Base-by-base conservation (phyloP, 148 eudicot genomes). In the Camellia japonica region DNA sequence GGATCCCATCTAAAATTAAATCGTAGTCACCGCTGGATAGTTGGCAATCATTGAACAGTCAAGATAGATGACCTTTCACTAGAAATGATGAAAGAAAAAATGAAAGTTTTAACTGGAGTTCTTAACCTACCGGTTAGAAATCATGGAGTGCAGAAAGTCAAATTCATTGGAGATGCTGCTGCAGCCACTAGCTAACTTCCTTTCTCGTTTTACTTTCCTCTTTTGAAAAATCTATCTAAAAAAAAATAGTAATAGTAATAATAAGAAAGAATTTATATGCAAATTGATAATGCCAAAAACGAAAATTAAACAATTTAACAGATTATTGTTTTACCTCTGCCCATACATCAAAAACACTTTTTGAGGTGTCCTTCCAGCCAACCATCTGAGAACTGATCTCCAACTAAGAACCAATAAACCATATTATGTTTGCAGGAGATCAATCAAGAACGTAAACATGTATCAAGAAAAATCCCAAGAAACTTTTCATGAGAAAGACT, bases 321-420 rank as follows among this genome's bases (percentile, higher is more conserved):
- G 38, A 68, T 13, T 76, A 54, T 49, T 70, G 67, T 13, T 46
- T 83, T 78, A 97, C 99, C 95, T 91, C 97, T 85, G 90, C 92
- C 99, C 99, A 97, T 65, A 97, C 79, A 78, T 97, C 98, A 84
- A 97, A 94, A 78, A 88, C 82, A 85, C 93, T 94, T 87, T 85
- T 91, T 85, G 95, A 81, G 62, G 90, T 82, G 84, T 97, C 99
- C 90, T 97, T 97, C 71, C 90, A 87, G 68, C 99, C 99, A 83
- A 97, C 89, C 78, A 94, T 91, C 80, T 97, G 99, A 68, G 98
- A 90, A 78, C 90, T 88, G 71, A 91, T 85, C 47, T 90, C 95
- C 87, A 87, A 59, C 95, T 91, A 77, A 38, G 73, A 76, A 20
- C 15, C 81, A 59, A 79, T 59, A 73, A 81, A 62, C 16, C 63